Evolutionary conservation across 2,329 filamentous ascomycete species (phyloP).

Genomic region (Corynespora cassiicola): DNA sequence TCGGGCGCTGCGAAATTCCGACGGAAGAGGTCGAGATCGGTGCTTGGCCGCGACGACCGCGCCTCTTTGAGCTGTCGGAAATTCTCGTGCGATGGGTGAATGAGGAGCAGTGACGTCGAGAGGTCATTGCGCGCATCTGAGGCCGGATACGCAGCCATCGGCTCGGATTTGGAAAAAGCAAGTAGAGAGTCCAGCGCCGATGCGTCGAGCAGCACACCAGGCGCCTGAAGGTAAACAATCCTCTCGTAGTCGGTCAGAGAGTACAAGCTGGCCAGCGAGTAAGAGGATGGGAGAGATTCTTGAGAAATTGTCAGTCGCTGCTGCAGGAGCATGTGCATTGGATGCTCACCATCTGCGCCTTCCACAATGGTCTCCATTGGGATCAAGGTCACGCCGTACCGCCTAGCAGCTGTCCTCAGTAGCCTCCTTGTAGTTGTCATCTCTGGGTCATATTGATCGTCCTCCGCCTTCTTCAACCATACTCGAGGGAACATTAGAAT

Average conservation of each 20-base stretch:
- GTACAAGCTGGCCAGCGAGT: constrained; percentile 54
- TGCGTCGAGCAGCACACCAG: constrained; percentile 54
- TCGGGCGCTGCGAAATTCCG: constrained; percentile 34
- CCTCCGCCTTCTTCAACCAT: constrained; percentile 43
- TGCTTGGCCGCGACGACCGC: constrained; percentile 28
- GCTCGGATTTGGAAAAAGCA: constrained; percentile 46
- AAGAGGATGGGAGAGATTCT: constrained; percentile 43
- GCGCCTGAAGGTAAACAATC: constrained; percentile 52
- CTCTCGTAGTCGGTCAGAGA: constrained; percentile 54
- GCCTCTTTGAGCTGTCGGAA: constrained; percentile 38
- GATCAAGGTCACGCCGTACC: constrained; percentile 53
- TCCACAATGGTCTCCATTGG: constrained; percentile 50
- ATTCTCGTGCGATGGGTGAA: constrained; percentile 41
- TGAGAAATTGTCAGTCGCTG: constrained; percentile 9
- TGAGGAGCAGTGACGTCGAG: constrained; percentile 46
- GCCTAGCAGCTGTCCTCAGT: constrained; percentile 52
- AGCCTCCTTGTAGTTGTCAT: constrained; percentile 52
- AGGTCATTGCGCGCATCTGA: constrained; percentile 35
- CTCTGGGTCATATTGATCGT: constrained; percentile 48
- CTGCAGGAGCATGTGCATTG: not conserved
- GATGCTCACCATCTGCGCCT: constrained; percentile 35
- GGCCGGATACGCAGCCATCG: constrained; percentile 43
- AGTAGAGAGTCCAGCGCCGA: constrained; percentile 53
- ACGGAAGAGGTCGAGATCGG: constrained; percentile 43
- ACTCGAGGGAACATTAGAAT: constrained; percentile 53